phyloP scores from a whole-genome alignment of 345 rosid species.

The Salix udensis region DNA sequence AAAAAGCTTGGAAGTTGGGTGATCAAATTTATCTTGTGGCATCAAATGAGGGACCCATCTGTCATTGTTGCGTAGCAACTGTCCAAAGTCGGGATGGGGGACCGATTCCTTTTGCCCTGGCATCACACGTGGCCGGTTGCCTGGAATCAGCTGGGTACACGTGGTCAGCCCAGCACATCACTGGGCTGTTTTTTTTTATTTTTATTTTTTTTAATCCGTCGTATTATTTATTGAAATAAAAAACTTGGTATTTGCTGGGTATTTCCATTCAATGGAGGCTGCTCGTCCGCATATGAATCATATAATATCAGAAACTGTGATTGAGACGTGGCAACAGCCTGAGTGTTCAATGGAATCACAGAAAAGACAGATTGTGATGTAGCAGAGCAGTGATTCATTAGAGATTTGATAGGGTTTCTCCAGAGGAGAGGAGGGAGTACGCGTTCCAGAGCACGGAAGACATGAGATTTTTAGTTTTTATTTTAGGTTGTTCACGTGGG shows the following conservation, averaged over 20 bases:
- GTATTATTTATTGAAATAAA: not conserved
- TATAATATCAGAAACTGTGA: not conserved
- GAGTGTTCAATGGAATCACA: conserved; percentile 4
- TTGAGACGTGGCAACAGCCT: conserved; percentile 24
- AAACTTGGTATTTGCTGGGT: not conserved
- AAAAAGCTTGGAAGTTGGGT: not conserved
- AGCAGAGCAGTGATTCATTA: not conserved
- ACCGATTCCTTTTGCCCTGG: conserved; percentile 32
- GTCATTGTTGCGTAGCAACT: conserved; percentile 27
- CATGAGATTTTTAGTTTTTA: not conserved
- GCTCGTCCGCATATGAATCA: not conserved
- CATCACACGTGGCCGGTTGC: conserved; percentile 41
- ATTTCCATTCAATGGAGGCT: not conserved
- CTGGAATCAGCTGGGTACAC: conserved; percentile 19
- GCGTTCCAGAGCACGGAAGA: not conserved
- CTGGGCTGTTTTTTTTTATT: not conserved
- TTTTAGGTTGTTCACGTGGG: conserved; percentile 38
- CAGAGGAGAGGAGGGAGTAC: conserved; percentile 3
- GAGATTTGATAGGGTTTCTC: too few species aligned
- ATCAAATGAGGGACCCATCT: conserved; percentile 20
- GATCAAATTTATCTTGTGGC: conserved; percentile 13
- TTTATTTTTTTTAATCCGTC: not conserved
- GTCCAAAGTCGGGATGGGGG: conserved; percentile 32
- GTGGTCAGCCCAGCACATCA: not conserved
- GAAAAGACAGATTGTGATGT: not conserved